Base-by-base conservation (phyloP, 805 yeast genomes). In the Kregervanrija pseudodelftensis region DNA sequence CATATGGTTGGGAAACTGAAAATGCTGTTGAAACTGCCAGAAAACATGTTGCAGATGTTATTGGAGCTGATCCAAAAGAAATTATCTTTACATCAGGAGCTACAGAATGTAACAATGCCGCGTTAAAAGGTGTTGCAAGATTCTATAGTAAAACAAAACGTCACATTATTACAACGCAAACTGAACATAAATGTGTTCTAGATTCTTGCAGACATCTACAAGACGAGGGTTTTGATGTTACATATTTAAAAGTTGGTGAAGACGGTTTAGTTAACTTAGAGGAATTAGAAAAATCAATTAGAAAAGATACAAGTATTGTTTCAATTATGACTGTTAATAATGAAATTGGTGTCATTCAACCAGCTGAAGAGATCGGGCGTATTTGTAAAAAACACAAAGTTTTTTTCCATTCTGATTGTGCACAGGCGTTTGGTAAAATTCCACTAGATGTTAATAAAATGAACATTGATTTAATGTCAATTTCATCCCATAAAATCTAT, bases 1-100 rank as follows among this genome's bases (percentile, higher is more conserved):
- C 95, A 5, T 93, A 91, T 63, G 99, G 99, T 33, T 93, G 99
- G 99, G 99, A 93, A 68, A 86, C 99, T 3, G 96, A 91, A 47
- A 77, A 76, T 51, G 96, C 83, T 47, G 93, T 93, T 13, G 99
- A 93, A 60, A 68, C 69, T 41, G 96, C 99, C 5, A 77, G 99
- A 57, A 73, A 69, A 43, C 75, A 91, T 56, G 72, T 93, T 43
- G 98, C 99, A 2, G 72, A 73, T 30, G 76, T 93, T 43, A 88
- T 93, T 56, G 78, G 80, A 30, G 99, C 99, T 32, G 96, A 93
- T 62, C 86, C 98, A 44, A 91, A 91, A 69, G 99, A 93, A 68
- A 93, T 93, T 56, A 84, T 93, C 40, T 90, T 93, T 71, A 93
- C 98, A 0, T 83, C 95, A 2, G 99, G 99, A 47, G 99, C 99